A percentile compares a stretch with the other conserved stretches of the same genome.
Conservation (phyloP, 1,284 basidiomycete genomes). For the Cryptococcus sp. region DNA sequence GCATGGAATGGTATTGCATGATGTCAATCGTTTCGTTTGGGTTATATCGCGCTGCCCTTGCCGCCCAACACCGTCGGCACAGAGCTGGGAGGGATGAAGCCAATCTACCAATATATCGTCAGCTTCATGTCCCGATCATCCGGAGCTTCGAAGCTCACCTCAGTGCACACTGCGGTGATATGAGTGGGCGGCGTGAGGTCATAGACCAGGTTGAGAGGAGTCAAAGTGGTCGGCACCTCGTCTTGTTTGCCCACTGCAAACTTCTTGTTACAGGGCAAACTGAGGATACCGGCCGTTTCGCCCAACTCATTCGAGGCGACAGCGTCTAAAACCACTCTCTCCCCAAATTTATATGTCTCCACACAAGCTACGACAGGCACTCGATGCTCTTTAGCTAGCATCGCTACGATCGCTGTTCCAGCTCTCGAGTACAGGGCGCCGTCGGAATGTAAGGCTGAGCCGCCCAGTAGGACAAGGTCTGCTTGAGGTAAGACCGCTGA, state of each 20-base stretch:
- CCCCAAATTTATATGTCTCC: conserved; percentile 98
- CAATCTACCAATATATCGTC: conserved; percentile 48
- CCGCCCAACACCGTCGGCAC: conserved; percentile 55
- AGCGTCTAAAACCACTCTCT: conserved; percentile 87
- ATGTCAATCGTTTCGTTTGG: not conserved
- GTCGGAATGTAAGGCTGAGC: conserved; percentile 91
- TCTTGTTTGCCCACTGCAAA: conserved; percentile 27
- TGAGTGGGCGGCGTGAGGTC: conserved; percentile 85
- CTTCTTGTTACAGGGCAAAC: conserved; percentile 24
- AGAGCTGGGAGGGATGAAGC: conserved; percentile 77
- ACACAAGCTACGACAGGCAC: conserved; percentile 96
- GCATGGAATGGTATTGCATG: conserved; percentile 1
- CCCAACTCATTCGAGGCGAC: conserved; percentile 96
- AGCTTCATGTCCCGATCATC: not conserved
- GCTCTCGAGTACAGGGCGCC: conserved; percentile 92
- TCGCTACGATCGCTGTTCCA: conserved; percentile 92
- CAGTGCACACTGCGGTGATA: conserved; percentile 94
- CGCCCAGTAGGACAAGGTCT: conserved; percentile 84
- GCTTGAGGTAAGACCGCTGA: conserved; percentile 76
- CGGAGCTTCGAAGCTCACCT: conserved; percentile 58
- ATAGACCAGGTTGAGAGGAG: conserved; percentile 80
- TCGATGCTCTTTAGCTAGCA: conserved; percentile 87
- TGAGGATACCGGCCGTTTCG: conserved; percentile 48
- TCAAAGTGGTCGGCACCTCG: conserved; percentile 55
- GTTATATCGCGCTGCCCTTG: conserved; percentile 29